Evolutionary conservation across 2,329 filamentous ascomycete genomes (phyloP), one percentile per base, ranked within the genome.

Genomic region (Pezicula carpinea): DNA sequence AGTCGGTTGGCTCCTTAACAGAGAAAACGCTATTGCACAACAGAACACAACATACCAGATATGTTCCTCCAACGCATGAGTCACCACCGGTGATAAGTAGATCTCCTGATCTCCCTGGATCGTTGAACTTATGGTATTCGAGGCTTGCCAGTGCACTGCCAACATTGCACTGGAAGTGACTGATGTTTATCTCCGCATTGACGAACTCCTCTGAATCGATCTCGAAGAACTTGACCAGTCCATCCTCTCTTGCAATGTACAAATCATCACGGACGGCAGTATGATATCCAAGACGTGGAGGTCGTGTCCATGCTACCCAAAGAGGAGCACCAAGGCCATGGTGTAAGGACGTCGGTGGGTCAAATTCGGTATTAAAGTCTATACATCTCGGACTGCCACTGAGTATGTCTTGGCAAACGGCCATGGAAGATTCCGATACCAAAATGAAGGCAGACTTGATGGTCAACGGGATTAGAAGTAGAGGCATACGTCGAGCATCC

Each of bases 231-330:
- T 83, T 78, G 8, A 96, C 76, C 41, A 83, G 72, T 3, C 93
- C 93, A 61, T 97, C 92, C 67, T 97, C 92, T 46, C 91, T 82
- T 10, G 86, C 87, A 14, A 99, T 71, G 60, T 93, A 96, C 41
- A 97, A 82, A 50, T 85, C 82, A 60, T 97, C 93, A 31, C 83
- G 81, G 15, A 71, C 75, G 45, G 77, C 70, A 44, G 78, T 77
- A 54, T 84, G 85, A 50, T 76, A 76, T 19, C 82, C 46, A 6
- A 42, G 76, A 6, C 92, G 82, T 49, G 81, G 77, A 2, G 90
- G 87, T 49, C 88, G 80, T 22, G 89, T 82, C 91, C 92, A 99
- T 19, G 86, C 81, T 3, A 85, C 86, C 87, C 90, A 96, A 3
- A 88, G 66, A 1, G 86, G 85, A 33, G 51, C 61, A 31, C 59